A percentile compares a stretch with the other conserved stretches of the same genome.
These are phyloP conservation scores for Paramecium tetraurelia DNA, from an alignment of 73 alveolate species.

Conservation along the genomic window DNA sequence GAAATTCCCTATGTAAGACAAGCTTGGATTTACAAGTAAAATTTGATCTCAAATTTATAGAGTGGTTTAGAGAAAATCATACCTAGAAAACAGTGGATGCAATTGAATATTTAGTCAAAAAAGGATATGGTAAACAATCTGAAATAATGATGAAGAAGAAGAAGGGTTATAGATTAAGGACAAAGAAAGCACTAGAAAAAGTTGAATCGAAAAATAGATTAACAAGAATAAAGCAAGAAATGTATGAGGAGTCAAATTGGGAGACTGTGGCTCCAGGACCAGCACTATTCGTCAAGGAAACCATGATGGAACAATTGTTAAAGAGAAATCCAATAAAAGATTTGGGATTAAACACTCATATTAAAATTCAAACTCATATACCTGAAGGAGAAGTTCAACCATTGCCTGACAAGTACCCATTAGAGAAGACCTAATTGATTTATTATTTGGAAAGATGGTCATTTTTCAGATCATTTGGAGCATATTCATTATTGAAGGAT, in stretches of 20 bases:
- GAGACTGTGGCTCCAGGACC: background rate
- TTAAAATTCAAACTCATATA: background rate
- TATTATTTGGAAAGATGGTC: slow-evolving; percentile 36
- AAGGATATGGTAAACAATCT: background rate
- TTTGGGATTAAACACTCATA: background rate
- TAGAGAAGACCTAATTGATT: background rate
- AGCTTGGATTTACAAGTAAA: background rate
- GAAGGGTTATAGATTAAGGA: background rate
- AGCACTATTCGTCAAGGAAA: background rate
- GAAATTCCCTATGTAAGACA: background rate
- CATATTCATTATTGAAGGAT: background rate
- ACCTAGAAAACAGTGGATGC: background rate
- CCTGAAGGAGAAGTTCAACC: background rate
- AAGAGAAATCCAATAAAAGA: slow-evolving; percentile 10
- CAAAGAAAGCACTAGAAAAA: background rate
- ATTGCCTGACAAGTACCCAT: background rate
- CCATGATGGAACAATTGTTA: background rate
- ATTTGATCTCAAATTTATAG: background rate
- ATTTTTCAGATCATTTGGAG: background rate
- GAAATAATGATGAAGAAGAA: background rate
- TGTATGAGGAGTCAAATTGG: background rate
- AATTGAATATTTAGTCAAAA: background rate
- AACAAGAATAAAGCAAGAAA: background rate
- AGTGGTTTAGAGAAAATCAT: slow-evolving; percentile 43
- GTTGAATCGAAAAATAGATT: background rate